Base-by-base conservation (phyloP, 306 rosid species). In the Lathyrus sativus region DNA sequence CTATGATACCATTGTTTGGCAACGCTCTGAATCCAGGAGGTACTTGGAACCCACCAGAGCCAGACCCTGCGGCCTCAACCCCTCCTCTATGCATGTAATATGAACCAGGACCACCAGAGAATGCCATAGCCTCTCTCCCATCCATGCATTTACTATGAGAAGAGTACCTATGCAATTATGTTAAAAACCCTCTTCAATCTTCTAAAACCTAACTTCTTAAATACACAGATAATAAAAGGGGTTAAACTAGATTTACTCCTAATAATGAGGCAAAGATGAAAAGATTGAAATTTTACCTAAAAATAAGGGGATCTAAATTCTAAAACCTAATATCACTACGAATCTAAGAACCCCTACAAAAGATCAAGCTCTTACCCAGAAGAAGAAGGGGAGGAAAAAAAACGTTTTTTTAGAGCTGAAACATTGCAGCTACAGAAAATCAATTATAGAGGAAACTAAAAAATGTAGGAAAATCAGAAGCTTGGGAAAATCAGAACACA, bases 121-220 rank as follows among this genome's bases (percentile, higher is more conserved):
- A 78, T 75, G 95, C 80, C 96, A 90, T 90, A 67, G 84, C 96
- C 77, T 90, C 96, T 80, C 97, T 88, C 78, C 95, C 97, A 87
- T 90, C 99, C 99, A 95, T 95, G 93, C 97, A 95, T 90, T 88
- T 81, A 93, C 85, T 76, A 68, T 54, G 45, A 72, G 69, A 81
- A 57, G 66, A 37, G 68, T 39, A 60, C 50, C 74, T 28, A 19
- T 38, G 63, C 51, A 57, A 56, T 62, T 79, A 60, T 3, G 73
- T 73, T 74, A 10, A 75, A 54, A 29, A 72, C 22, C 62, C 73
- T 31, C 26, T 29, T 44, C 13, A 72, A 75, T 43, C 53, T 55
- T 29, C 48, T 58, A 22, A 70, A 79, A 59, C 9, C 65, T 55
- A 50, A 49, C 68, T 74, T 54, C 58, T 22, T 13, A 77, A 58